Percentiles rank a stretch among this genome's conserved stretches.
Evolutionary conservation across 495 filamentous ascomycete species (phyloP).

Genomic region (Aspergillus asperescens): DNA sequence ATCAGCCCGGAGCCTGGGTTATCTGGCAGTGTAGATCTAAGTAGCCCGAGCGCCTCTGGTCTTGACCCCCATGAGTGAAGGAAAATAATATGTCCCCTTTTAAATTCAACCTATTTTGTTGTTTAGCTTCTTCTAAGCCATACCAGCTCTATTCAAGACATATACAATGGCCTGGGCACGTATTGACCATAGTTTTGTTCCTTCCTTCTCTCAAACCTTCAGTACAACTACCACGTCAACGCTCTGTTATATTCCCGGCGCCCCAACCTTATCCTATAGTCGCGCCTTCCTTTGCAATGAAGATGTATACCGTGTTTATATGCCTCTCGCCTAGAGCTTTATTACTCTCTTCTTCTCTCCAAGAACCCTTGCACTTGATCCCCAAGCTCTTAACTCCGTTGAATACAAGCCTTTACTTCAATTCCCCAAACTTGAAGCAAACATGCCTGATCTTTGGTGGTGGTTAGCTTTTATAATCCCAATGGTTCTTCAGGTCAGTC

Average conservation of each 20-base stretch:
- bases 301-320: slow-evolving; percentile 1
- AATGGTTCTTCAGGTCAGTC: slow-evolving; percentile 1
- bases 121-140: background rate
- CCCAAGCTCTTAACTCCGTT: background rate
- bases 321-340: background rate
- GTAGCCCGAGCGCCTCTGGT: background rate
- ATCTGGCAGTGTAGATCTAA: background rate
- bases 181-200: background rate
- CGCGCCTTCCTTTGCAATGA: background rate
- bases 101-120: background rate
- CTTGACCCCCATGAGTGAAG: background rate
- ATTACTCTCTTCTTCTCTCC: background rate
- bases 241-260: background rate
- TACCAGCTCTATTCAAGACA: background rate
- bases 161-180: background rate
- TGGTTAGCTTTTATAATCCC: slow-evolving; percentile 1
- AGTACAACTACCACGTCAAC: background rate
- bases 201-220: background rate
- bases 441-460: background rate
- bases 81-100: background rate
- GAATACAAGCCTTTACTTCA: background rate
- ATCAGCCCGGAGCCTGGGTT: background rate
- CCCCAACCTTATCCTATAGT: background rate
- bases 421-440: slow-evolving; percentile 1
- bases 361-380: slow-evolving; percentile 3